Evolutionary conservation across 306 rosid genomes (phyloP).

Genomic region (Prunus persica): Prunus_persica_NCBIv2 NC_034014.1:29219001-29219500

Average conservation of each 20-base stretch:
- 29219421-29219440: slow-evolving; percentile 42
- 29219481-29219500: slow-evolving; percentile 46
- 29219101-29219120: slow-evolving; percentile 38
- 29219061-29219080: slow-evolving; percentile 41
- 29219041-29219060: slow-evolving; percentile 32
- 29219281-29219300: slow-evolving; percentile 19
- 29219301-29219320: slow-evolving; percentile 18
- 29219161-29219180: slow-evolving; percentile 25
- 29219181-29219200: slow-evolving; percentile 21
- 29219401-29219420: slow-evolving; percentile 35
- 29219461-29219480: slow-evolving; percentile 61
- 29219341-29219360: slow-evolving; percentile 25
- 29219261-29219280: slow-evolving; percentile 5
- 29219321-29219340: slow-evolving; percentile 28
- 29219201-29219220: slow-evolving; percentile 24
- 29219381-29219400: slow-evolving; percentile 31
- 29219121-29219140: not conserved
- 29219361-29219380: slow-evolving; percentile 59
- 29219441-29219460: slow-evolving; percentile 42
- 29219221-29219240: slow-evolving; percentile 30
- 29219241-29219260: slow-evolving; percentile 27
- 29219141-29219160: slow-evolving; percentile 12
- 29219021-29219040: slow-evolving; percentile 36
- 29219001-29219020: slow-evolving; percentile 22
- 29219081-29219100: slow-evolving; percentile 29